Base-by-base conservation (phyloP, 768 basidiomycete genomes). In the Mycena vitilis region DNA sequence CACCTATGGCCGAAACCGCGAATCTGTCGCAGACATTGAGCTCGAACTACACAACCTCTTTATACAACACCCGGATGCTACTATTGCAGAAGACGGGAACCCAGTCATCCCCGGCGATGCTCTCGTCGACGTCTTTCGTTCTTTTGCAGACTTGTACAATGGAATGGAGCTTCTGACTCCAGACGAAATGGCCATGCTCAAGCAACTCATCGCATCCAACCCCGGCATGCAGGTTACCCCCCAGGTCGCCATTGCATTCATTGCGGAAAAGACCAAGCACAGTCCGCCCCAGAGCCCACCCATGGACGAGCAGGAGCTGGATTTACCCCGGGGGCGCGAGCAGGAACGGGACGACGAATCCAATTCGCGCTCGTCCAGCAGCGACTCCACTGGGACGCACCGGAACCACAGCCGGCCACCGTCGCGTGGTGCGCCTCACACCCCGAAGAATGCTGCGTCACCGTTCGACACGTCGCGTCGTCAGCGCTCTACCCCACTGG, bases 401-500 rank as follows among this genome's bases (percentile, higher is more conserved):
- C 74, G 74, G 34, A 77, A 80, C 49, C 77, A 78, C 0, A 89
- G 88, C 72, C 82, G 89, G 5, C 85, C 88, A 11, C 81, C 88
- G 9, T 89, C 87, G 38, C 75, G 81, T 40, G 87, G 85, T 20
- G 77, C 76, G 2, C 83, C 86, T 7, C 84, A 84, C 56, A 89
- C 90, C 11, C 91, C 91, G 11, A 81, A 80, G 69, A 85, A 87
- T 5, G 84, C 84, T 5, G 78, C 85, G 40, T 93, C 92, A 0
- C 88, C 88, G 5, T 91, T 95, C 70, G 93, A 95, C n/a, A n/a
- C n/a, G n/a, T n/a, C n/a, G n/a, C n/a, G 86, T 37, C 81, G 94
- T 66, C 92, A 93, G 75, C 86, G 94, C 22, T 84, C 91, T 11
- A 89, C 89, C 94, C 93, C 0, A n/a, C 79, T 94, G 2, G 76